Percentiles rank a stretch among this genome's conserved stretches.
Conservation (phyloP, 192 early-diverging fungal species). For the Coemansia sp. region DNA sequence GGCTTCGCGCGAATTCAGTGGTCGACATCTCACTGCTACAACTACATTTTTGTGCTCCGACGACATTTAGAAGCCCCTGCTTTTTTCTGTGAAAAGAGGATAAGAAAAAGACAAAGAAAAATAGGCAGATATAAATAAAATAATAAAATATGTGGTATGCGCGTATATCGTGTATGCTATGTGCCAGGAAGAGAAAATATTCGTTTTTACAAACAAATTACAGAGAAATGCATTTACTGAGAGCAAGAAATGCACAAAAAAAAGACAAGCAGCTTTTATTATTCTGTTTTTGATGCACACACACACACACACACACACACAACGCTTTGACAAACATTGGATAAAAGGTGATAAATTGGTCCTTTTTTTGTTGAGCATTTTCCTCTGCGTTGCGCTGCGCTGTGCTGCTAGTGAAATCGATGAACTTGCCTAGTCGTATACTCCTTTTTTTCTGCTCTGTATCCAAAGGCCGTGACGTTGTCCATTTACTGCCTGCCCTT, state of each 20-base stretch:
- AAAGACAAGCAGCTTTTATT: not conserved
- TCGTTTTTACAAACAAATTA: not conserved
- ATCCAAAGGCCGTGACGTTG: no score
- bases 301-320: no score
- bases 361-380: not conserved
- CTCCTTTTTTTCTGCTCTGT: no score
- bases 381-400: no score
- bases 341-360: not conserved
- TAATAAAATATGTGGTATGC: not conserved
- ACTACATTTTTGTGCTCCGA: constrained; percentile 50
- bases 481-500: no score
- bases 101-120: not conserved
- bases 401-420: no score
- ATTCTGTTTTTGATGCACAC: not conserved
- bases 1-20: constrained; percentile 71
- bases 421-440: no score
- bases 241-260: not conserved
- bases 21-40: constrained; percentile 79
- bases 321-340: no score
- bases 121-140: not conserved
- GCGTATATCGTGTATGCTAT: no score
- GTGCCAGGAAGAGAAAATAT: not conserved
- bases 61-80: constrained; percentile 4
- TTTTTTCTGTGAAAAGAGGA: not conserved
- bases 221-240: no score